Conservation (phyloP, 2,329 filamentous ascomycete genomes). For the Coniochaeta prunicola region DNA sequence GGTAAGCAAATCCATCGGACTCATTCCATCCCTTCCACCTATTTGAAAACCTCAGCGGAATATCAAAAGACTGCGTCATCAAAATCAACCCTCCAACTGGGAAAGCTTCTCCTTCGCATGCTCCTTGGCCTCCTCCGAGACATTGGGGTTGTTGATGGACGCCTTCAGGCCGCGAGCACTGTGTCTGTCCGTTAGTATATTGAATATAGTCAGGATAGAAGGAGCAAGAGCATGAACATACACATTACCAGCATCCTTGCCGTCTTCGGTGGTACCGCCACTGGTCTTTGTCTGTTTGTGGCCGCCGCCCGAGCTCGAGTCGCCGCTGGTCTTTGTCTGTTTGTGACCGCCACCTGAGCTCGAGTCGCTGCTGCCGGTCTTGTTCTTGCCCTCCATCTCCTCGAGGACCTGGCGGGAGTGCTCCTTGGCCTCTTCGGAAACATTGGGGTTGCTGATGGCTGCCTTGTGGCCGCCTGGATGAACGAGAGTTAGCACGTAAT, state of each 20-base stretch:
- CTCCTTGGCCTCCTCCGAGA: slow-evolving; percentile 17
- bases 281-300: neutral
- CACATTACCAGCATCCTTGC: neutral
- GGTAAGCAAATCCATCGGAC: neutral
- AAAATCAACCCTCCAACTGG: neutral
- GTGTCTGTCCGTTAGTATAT: neutral
- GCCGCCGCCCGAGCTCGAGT: neutral
- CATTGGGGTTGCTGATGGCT: slow-evolving; percentile 16
- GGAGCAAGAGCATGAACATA: neutral
- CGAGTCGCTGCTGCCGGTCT: neutral
- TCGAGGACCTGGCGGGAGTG: neutral
- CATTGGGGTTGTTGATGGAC: slow-evolving; percentile 16
- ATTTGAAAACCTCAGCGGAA: too few relatives aligned
- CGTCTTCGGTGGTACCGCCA: neutral
- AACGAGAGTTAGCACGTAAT: neutral
- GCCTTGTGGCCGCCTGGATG: slow-evolving; percentile 14
- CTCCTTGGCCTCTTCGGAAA: slow-evolving; percentile 17
- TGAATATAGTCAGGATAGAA: neutral
- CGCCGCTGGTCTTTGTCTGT: neutral
- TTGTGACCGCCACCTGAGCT: neutral
- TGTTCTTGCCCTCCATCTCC: neutral
- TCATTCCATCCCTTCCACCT: neutral
- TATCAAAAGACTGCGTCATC: neutral
- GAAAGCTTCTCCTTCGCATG: neutral
- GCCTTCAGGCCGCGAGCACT: slow-evolving; percentile 14